Percentiles rank a stretch among this genome's conserved stretches.
These are phyloP conservation scores for Fusarium longipes DNA, from an alignment of 2,329 filamentous ascomycete species.

Conservation along the genomic window DNA sequence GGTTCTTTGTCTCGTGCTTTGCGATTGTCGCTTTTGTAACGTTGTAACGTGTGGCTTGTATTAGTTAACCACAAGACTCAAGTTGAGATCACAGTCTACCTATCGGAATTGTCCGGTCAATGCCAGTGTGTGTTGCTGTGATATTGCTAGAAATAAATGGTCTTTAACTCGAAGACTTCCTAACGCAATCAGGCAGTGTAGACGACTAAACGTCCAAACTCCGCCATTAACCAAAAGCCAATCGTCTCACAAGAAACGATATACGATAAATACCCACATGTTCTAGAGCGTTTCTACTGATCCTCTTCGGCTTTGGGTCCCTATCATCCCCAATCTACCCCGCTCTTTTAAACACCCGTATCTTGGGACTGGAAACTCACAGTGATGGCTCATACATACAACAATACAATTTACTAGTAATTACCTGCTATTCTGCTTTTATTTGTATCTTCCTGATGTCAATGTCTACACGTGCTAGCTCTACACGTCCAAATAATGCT, in stretches of 20 bases:
- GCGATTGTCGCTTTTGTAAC: slow-evolving; percentile 4
- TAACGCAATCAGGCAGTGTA: slow-evolving; percentile 32
- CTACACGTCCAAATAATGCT: slow-evolving; percentile 18
- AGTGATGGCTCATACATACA: slow-evolving; percentile 5
- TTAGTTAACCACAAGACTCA: too few species aligned
- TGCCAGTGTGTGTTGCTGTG: too few species aligned
- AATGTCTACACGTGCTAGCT: slow-evolving; percentile 9
- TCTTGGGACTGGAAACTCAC: background rate
- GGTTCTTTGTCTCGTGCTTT: background rate
- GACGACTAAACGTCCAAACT: slow-evolving; percentile 22
- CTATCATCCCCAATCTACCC: slow-evolving; percentile 21
- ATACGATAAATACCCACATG: slow-evolving; percentile 8
- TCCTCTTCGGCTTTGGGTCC: slow-evolving; percentile 1
- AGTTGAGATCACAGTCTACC: background rate
- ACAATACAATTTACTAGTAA: background rate
- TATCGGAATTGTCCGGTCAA: background rate
- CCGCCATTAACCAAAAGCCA: slow-evolving; percentile 9
- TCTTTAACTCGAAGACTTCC: background rate
- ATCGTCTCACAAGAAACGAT: slow-evolving; percentile 1
- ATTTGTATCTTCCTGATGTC: slow-evolving; percentile 4
- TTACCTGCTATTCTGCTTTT: background rate
- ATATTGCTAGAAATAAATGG: background rate
- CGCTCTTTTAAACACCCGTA: slow-evolving; percentile 15
- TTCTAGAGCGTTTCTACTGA: slow-evolving; percentile 22
- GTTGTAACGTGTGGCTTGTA: slow-evolving; percentile 2